These are phyloP conservation scores for Trichomonas vaginalis DNA, from an alignment of 208 protist species.

Conservation along the genomic window DNA sequence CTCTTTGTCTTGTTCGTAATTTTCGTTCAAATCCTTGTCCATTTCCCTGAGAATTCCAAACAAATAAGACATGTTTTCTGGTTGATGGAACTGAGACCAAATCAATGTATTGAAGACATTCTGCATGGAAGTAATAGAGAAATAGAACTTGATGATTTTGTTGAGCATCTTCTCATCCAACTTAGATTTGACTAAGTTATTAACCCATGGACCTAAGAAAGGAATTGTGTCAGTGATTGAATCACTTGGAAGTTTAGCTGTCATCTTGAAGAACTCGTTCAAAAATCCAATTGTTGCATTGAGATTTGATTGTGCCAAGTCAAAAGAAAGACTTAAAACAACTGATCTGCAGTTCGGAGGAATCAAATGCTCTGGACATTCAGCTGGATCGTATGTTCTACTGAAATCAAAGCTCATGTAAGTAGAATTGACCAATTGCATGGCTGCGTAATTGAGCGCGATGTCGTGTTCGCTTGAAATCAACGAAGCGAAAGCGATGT, in stretches of 20 bases:
- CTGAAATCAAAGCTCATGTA: neutral
- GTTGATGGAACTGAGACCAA: neutral
- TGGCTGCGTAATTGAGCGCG: neutral
- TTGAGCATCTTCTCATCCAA: neutral
- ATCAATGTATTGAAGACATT: neutral
- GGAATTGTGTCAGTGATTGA: neutral
- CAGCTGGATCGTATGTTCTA: neutral
- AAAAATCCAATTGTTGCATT: neutral
- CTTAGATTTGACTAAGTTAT: neutral
- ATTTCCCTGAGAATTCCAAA: neutral
- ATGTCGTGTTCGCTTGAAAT: neutral
- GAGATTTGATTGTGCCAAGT: neutral
- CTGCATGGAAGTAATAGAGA: neutral
- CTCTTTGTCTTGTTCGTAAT: no score
- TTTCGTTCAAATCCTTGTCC: no score
- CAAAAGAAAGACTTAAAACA: neutral
- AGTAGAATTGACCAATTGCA: neutral
- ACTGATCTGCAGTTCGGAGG: neutral
- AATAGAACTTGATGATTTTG: neutral
- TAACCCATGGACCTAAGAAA: neutral
- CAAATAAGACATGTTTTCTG: neutral
- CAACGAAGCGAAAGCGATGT: neutral
- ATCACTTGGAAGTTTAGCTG: neutral
- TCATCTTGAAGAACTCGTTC: neutral
- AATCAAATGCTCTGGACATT: neutral